Evolutionary conservation across 208 protist genomes (phyloP).

Genomic region (Phytomonas serpens): DNA sequence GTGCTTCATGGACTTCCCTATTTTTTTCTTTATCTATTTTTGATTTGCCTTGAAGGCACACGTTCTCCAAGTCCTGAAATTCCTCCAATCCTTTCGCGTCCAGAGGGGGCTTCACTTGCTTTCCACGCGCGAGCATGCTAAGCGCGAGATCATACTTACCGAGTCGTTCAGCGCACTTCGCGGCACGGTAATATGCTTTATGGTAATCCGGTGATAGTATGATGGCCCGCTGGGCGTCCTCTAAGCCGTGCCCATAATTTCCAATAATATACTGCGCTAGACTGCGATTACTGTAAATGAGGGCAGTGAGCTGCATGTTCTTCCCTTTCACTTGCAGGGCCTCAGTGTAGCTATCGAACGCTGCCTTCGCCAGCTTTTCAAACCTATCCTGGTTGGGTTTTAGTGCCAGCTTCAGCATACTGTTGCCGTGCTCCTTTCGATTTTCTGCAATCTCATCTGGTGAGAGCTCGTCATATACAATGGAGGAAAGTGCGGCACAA

Average conservation of each 20-base stretch:
- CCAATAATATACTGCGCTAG: slow-evolving; percentile 81
- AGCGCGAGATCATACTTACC: slow-evolving; percentile 69
- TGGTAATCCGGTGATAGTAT: slow-evolving; percentile 67
- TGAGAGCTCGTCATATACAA: slow-evolving; percentile 82
- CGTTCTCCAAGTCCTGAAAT: slow-evolving; percentile 50
- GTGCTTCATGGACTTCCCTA: slow-evolving; percentile 21
- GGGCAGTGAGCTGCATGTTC: slow-evolving; percentile 45
- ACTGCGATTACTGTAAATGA: slow-evolving; percentile 80
- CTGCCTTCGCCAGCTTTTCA: slow-evolving; percentile 72
- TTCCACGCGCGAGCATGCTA: slow-evolving; percentile 47
- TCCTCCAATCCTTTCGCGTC: slow-evolving; percentile 24
- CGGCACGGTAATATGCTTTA: slow-evolving; percentile 85
- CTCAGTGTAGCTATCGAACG: slow-evolving; percentile 81
- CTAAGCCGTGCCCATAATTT: slow-evolving; percentile 81
- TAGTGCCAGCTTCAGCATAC: slow-evolving; percentile 58
- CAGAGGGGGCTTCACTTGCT: slow-evolving; percentile 25
- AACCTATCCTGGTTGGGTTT: slow-evolving; percentile 67
- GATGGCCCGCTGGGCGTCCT: slow-evolving; percentile 75
- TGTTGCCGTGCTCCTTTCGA: slow-evolving; percentile 82
- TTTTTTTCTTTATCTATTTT: slow-evolving; percentile 24
- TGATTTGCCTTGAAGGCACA: slow-evolving; percentile 20
- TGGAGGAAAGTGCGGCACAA: slow-evolving; percentile 67
- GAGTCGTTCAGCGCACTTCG: slow-evolving; percentile 58
- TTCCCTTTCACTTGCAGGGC: slow-evolving; percentile 73
- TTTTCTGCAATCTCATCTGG: slow-evolving; percentile 79